phyloP scores from a whole-genome alignment of 2,329 filamentous ascomycete genomes.

The Pezicula radicicola region DNA sequence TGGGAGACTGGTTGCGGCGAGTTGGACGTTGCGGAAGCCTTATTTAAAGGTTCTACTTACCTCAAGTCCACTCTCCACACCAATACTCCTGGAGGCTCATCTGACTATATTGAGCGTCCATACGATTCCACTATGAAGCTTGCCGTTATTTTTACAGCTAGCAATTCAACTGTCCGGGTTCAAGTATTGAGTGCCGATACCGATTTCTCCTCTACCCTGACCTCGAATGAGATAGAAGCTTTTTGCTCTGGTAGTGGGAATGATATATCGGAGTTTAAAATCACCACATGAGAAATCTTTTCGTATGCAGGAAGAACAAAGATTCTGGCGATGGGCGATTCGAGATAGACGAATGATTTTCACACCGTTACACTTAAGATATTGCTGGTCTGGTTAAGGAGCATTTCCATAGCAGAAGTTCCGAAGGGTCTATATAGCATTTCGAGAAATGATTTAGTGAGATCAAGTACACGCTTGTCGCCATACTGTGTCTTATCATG shows the following conservation, averaged over 20 bases:
- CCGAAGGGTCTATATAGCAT: no score
- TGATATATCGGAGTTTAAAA: background rate
- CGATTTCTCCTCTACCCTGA: background rate
- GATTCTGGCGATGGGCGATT: background rate
- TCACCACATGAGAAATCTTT: background rate
- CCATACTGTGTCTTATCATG: no score
- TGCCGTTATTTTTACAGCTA: conserved; percentile 57
- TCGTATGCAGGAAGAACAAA: background rate
- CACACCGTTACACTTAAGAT: no score
- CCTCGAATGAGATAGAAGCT: background rate
- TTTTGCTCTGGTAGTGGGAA: background rate
- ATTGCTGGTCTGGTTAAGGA: no score
- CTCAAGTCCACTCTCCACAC: conserved; percentile 71
- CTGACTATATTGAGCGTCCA: conserved; percentile 71
- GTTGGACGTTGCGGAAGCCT: conserved; percentile 72
- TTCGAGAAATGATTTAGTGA: no score
- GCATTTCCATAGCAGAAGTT: no score
- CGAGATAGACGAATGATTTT: no score
- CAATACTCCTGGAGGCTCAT: conserved; percentile 60
- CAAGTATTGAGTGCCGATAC: conserved; percentile 42
- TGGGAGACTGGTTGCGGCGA: conserved; percentile 68
- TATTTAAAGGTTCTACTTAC: conserved; percentile 60
- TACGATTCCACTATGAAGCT: conserved; percentile 56
- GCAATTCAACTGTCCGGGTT: conserved; percentile 50
- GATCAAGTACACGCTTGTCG: no score